A percentile compares a stretch with the other conserved stretches of the same genome.
Evolutionary conservation across 1,284 basidiomycete genomes (phyloP).

Genomic region (Cystobasidiaceae sp.): DNA sequence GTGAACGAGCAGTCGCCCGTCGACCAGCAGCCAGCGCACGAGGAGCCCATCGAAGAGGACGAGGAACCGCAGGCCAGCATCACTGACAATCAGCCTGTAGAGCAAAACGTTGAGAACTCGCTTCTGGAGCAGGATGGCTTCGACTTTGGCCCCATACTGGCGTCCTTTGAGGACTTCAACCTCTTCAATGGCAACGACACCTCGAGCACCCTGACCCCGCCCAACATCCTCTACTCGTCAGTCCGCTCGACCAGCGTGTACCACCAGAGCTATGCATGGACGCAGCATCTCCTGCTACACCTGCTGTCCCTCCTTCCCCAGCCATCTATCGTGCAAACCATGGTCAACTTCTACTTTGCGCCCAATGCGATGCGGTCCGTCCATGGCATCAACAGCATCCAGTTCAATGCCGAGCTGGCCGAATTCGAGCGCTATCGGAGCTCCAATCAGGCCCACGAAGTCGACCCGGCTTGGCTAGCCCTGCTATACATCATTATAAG

Average conservation of each 20-base stretch:
- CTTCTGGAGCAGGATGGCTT: not conserved
- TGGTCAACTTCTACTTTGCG: not conserved
- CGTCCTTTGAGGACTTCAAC: not conserved
- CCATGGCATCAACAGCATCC: not conserved
- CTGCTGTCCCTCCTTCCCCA: not conserved
- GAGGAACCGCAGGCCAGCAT: not conserved
- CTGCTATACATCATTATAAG: not conserved
- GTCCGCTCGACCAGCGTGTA: not conserved
- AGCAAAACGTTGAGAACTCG: not conserved
- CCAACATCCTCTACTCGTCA: not conserved
- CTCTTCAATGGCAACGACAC: not conserved
- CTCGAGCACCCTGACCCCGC: not conserved
- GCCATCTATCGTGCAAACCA: not conserved
- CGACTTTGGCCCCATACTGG: not conserved
- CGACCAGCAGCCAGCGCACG: not conserved
- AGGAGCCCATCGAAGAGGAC: not conserved
- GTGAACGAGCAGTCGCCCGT: not conserved
- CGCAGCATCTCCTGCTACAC: not conserved
- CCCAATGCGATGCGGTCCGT: not conserved
- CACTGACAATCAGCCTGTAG: not conserved
- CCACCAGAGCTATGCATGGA: not conserved
- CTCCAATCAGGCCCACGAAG: not conserved
- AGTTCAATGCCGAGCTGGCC: not conserved
- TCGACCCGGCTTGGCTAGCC: not conserved
- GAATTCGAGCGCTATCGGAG: not conserved